These are phyloP conservation scores for Teunomyces gatunensis DNA, from an alignment of 805 yeast genomes.

Conservation along the genomic window DNA sequence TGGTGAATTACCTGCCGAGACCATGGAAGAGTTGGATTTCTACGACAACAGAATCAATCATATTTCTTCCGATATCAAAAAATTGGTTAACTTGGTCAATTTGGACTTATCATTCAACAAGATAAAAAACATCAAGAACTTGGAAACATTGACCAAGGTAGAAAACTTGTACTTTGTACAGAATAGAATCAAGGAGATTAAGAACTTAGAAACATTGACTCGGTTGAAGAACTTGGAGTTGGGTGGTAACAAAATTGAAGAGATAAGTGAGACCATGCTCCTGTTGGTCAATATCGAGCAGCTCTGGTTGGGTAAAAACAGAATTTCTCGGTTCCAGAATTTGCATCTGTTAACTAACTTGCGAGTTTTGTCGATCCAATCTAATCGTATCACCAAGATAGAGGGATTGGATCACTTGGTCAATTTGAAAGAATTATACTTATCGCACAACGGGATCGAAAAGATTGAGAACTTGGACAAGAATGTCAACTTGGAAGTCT, in stretches of 20 bases:
- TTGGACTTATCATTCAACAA: conserved; percentile 89
- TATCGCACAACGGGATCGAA: conserved; percentile 78
- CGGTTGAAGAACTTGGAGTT: conserved; percentile 72
- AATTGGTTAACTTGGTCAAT: conserved; percentile 51
- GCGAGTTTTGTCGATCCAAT: conserved; percentile 80
- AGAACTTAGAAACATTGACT: conserved; percentile 55
- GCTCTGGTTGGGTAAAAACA: conserved; percentile 92
- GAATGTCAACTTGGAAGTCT: conserved; percentile 59
- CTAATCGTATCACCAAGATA: conserved; percentile 72
- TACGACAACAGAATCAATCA: conserved; percentile 91
- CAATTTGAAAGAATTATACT: conserved; percentile 79
- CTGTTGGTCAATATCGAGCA: conserved; percentile 59
- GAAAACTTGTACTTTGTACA: conserved; percentile 82
- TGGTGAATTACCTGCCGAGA: conserved; percentile 59
- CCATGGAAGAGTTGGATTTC: conserved; percentile 75
- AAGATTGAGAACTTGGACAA: conserved; percentile 77
- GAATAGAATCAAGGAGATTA: conserved; percentile 74
- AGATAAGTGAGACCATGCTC: conserved; percentile 55
- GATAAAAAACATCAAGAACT: conserved; percentile 78
- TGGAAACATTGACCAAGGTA: conserved; percentile 59
- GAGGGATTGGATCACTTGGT: conserved; percentile 76
- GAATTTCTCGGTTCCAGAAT: conserved; percentile 62
- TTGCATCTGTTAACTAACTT: conserved; percentile 58
- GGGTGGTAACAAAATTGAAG: conserved; percentile 79
- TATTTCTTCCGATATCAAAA: conserved; percentile 67